These are phyloP conservation scores for Corniculantispora saksenae DNA, from an alignment of 2,329 filamentous ascomycete species.

Conservation along the genomic window DNA sequence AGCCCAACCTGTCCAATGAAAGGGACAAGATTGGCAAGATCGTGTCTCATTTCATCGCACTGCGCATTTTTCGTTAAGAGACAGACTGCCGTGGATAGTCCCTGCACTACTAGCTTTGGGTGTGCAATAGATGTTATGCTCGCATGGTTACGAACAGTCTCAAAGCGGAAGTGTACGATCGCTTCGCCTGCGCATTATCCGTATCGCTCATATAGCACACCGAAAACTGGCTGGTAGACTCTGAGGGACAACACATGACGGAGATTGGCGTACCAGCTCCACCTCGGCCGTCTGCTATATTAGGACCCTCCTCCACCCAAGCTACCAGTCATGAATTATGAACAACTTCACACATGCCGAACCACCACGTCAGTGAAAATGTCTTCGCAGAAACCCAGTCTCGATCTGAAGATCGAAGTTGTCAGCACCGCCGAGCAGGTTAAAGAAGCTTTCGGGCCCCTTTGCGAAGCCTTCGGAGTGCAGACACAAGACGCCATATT, in stretches of 20 bases:
- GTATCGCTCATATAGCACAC: no score
- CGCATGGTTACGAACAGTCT: no score
- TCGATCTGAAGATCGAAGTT: slow-evolving; percentile 26
- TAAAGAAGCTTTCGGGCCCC: slow-evolving; percentile 27
- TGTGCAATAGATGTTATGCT: no score
- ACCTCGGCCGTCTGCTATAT: neutral
- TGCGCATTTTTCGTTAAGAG: no score
- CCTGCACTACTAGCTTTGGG: no score
- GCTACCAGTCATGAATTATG: neutral
- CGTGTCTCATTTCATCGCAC: neutral
- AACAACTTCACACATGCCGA: neutral
- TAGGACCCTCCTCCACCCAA: neutral
- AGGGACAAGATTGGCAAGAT: neutral
- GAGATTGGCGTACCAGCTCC: neutral
- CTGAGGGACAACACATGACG: no score
- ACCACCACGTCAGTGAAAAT: neutral
- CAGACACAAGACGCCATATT: slow-evolving; percentile 55
- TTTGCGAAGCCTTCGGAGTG: slow-evolving; percentile 44
- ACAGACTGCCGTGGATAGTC: no score
- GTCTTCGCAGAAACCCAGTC: neutral
- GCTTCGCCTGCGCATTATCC: no score
- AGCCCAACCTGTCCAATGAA: neutral
- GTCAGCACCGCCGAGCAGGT: slow-evolving; percentile 33
- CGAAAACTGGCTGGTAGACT: no score
- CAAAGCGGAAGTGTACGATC: no score